phyloP scores from a whole-genome alignment of 2,329 filamentous ascomycete genomes.

The Arthroderma sp. region DNA sequence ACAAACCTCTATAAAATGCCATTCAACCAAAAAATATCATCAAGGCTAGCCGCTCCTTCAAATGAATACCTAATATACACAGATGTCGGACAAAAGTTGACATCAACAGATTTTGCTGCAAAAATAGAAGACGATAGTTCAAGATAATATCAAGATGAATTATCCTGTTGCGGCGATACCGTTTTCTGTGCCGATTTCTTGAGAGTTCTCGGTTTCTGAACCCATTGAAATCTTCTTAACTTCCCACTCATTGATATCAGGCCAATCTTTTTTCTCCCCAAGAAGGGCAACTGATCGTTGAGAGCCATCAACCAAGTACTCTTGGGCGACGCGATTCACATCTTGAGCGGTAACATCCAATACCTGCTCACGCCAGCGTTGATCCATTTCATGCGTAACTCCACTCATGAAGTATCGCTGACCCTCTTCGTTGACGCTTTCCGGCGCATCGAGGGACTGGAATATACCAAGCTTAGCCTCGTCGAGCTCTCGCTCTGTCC shows the following conservation, averaged over 20 bases:
- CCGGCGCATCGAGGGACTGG: constrained; percentile 78
- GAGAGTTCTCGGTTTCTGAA: constrained; percentile 8
- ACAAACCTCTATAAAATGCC: too few relatives aligned
- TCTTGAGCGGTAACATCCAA: constrained; percentile 74
- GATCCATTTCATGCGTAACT: constrained; percentile 78
- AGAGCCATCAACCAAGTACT: constrained; percentile 59
- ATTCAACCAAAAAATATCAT: too few relatives aligned
- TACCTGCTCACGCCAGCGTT: constrained; percentile 66
- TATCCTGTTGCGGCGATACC: constrained; percentile 10
- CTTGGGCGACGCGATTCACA: constrained; percentile 67
- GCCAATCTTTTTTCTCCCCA: constrained; percentile 71
- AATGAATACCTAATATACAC: too few relatives aligned
- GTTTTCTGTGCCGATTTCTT: constrained; percentile 2
- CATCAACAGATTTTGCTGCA: too few relatives aligned
- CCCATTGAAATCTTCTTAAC: constrained; percentile 58
- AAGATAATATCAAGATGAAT: too few relatives aligned
- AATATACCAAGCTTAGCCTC: constrained; percentile 95
- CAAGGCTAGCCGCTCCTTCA: too few relatives aligned
- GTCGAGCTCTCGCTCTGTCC: constrained; percentile 75
- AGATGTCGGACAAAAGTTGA: too few relatives aligned
- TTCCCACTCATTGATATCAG: constrained; percentile 55
- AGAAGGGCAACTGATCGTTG: constrained; percentile 56
- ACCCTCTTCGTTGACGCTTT: constrained; percentile 75
- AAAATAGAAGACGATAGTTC: too few relatives aligned
- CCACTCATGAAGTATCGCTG: constrained; percentile 75